Conservation (phyloP, 352 stramenopile genomes). For the Globisporangium nagaii region DNA sequence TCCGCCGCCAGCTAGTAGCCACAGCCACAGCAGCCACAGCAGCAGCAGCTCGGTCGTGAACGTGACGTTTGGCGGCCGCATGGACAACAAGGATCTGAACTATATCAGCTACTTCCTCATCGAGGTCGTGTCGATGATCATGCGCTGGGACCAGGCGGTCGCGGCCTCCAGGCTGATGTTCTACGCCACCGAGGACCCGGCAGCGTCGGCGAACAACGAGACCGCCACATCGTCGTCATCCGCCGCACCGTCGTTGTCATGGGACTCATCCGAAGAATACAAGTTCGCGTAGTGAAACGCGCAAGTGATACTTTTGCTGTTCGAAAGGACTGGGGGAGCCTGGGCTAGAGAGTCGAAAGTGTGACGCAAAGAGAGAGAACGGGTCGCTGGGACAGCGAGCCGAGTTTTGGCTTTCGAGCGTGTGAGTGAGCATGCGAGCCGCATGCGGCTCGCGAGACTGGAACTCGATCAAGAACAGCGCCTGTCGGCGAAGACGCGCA, state of each 20-base stretch:
- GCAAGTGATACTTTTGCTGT: background rate
- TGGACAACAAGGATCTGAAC: slow-evolving; percentile 34
- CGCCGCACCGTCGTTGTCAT: background rate
- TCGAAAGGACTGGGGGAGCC: background rate
- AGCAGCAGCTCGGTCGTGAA: slow-evolving; percentile 18
- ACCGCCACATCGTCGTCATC: background rate
- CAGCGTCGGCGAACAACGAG: too few relatives aligned
- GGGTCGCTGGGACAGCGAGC: too few relatives aligned
- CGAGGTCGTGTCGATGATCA: slow-evolving; percentile 14
- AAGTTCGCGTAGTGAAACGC: background rate
- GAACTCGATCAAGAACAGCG: too few relatives aligned
- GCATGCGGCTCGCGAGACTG: too few relatives aligned
- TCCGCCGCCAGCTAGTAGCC: background rate
- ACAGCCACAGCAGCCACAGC: background rate
- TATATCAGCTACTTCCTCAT: slow-evolving; percentile 20
- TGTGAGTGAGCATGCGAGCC: too few relatives aligned
- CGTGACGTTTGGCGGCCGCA: slow-evolving; percentile 36
- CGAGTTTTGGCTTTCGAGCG: too few relatives aligned
- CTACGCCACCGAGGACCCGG: background rate
- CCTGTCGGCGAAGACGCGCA: too few relatives aligned
- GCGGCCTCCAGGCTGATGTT: slow-evolving; percentile 9
- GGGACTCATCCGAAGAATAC: slow-evolving; percentile 10
- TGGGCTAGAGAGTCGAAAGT: too few relatives aligned
- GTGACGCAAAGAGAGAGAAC: too few relatives aligned
- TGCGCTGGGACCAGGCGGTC: slow-evolving; percentile 16